Evolutionary conservation across 2,329 filamentous ascomycete genomes (phyloP), one percentile per base, ranked within the genome.

Genomic region (Fusarium lyarnte): DNA sequence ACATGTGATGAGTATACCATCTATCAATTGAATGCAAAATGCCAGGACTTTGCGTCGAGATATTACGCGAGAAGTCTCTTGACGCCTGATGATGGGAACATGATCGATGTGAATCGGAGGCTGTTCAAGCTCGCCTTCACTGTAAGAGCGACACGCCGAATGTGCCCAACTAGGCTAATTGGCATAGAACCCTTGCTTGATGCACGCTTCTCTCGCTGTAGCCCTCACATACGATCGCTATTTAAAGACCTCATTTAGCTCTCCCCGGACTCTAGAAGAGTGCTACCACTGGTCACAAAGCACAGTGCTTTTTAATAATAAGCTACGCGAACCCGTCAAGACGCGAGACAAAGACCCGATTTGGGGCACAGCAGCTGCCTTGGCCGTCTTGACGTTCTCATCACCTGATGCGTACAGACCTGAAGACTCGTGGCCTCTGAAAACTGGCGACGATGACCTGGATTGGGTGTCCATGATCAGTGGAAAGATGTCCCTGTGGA

Each of bases 201-300:
- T 86, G 84, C 85, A 86, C 58, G 84, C 84, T 35, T 82, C 81
- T 12, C 69, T 86, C 9, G 83, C 83, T 0, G 81, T 85, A 36
- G 81, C 84, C 1, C 68, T 83, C 17, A 76, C 81, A 27, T 85
- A 86, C 51, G 81, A 83, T 39, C 81, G 82, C 45, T 72, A 81
- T 54, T 68, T 80, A 2, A 79, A 79, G 19, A 58, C 47, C 33
- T 61, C 77, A 4, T 46, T 25, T 38, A 58, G 38, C 60, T 69
- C 45, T 58, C 78, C 65, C 21, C 82, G 77, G 9, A 79, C 46
- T 42, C 10, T 80, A 23, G 78, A 82, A 70, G 85, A 87, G 69
- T 82, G 80, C 13, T 83, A 84, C 47, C 85, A 87, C 75, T 81
- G 80, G 77, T 82, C 80, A 19, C 82, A 81, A 62, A 81, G 81